phyloP scores from a whole-genome alignment of 2,329 filamentous ascomycete genomes.

The Penicillium verrucosum region DNA sequence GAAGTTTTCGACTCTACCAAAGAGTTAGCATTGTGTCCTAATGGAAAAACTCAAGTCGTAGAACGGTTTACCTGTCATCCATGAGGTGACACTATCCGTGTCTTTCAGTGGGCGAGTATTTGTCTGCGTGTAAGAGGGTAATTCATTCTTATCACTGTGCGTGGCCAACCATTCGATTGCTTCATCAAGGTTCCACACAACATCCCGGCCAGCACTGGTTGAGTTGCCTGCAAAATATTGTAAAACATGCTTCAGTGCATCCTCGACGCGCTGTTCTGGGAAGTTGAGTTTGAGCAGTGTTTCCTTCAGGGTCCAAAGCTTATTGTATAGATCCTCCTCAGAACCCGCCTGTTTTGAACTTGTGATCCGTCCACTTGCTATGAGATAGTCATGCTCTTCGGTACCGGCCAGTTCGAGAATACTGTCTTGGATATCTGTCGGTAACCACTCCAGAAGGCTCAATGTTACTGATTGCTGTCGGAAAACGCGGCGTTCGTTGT shows the following conservation, averaged over 20 bases:
- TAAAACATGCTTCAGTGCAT: slow-evolving; percentile 64
- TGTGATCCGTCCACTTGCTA: slow-evolving; percentile 24
- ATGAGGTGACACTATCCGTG: slow-evolving; percentile 33
- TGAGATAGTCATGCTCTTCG: slow-evolving; percentile 40
- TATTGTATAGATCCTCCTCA: slow-evolving; percentile 75
- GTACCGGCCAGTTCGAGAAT: slow-evolving; percentile 63
- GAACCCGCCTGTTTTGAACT: slow-evolving; percentile 45
- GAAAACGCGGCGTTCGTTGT: slow-evolving; percentile 80
- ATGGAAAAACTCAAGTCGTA: slow-evolving; percentile 7
- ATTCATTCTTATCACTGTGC: slow-evolving; percentile 64
- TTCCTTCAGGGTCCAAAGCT: slow-evolving; percentile 80
- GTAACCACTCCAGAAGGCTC: slow-evolving; percentile 74
- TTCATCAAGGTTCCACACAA: slow-evolving; percentile 82
- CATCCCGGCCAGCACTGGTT: slow-evolving; percentile 55
- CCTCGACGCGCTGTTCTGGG: slow-evolving; percentile 58
- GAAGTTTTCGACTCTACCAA: slow-evolving; percentile 30
- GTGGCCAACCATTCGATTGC: slow-evolving; percentile 86
- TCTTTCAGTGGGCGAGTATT: slow-evolving; percentile 29
- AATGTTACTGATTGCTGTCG: slow-evolving; percentile 73
- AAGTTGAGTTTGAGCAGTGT: slow-evolving; percentile 69
- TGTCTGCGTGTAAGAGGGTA: slow-evolving; percentile 66
- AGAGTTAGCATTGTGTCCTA: slow-evolving; percentile 26
- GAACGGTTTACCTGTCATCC: slow-evolving; percentile 36
- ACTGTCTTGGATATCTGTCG: slow-evolving; percentile 71
- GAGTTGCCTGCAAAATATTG: slow-evolving; percentile 63